A percentile compares a stretch with the other conserved stretches of the same genome.
phyloP scores from a whole-genome alignment of 164 flowering plant species.

The Vitis riparia region DNA sequence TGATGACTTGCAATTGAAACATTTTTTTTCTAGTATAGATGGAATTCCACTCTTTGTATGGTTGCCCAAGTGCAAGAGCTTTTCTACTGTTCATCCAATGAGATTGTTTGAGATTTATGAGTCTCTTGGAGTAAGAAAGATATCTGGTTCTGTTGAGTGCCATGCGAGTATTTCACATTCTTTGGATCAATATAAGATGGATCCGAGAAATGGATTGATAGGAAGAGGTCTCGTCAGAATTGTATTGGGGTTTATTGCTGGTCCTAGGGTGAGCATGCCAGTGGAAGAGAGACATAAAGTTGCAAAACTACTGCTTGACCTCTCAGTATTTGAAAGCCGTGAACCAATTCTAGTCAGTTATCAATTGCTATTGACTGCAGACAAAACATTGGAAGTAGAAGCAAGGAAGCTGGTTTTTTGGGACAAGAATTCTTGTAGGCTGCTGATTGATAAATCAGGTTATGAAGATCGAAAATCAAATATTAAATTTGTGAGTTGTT shows the following conservation, averaged over 20 bases:
- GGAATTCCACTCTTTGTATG: conserved; percentile 11
- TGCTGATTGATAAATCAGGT: conserved; percentile 6
- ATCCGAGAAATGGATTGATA: conserved; percentile 9
- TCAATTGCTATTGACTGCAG: not conserved
- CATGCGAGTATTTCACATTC: not conserved
- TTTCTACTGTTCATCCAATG: not conserved
- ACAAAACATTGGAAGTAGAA: not conserved
- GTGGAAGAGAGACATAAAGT: conserved; percentile 6
- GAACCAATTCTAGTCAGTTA: conserved; percentile 9
- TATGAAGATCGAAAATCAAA: not conserved
- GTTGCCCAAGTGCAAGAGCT: not conserved
- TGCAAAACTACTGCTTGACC: conserved; percentile 11
- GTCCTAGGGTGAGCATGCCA: conserved; percentile 9
- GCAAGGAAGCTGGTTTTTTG: conserved; percentile 11
- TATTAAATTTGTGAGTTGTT: conserved; percentile 15
- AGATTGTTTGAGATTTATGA: conserved; percentile 9
- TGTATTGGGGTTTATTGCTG: conserved; percentile 17
- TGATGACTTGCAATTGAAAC: conserved; percentile 10
- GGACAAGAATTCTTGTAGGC: conserved; percentile 1
- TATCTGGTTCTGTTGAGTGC: conserved; percentile 11
- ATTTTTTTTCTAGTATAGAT: not conserved
- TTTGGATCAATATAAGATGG: not conserved
- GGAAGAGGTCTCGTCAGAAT: conserved; percentile 13
- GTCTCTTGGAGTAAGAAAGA: conserved; percentile 8
- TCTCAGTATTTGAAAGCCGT: conserved; percentile 2